These are phyloP conservation scores for Acanthamoeba castellanii DNA, from an alignment of 208 protist species.

Conservation along the genomic window DNA sequence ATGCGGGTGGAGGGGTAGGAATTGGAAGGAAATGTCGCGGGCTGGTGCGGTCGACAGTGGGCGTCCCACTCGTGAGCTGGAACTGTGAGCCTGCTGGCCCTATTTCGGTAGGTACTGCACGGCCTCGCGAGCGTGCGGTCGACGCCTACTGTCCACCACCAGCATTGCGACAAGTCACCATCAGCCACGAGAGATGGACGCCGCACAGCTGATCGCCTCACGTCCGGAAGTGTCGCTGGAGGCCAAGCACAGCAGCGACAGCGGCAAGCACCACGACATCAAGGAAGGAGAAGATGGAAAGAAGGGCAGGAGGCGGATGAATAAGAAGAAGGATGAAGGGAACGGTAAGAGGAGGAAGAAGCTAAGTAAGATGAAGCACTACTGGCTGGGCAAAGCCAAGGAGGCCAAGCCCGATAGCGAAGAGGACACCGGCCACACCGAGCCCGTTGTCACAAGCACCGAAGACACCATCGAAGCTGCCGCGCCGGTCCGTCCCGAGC, in stretches of 20 bases:
- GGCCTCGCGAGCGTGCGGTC: no score
- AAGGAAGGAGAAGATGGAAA: background rate
- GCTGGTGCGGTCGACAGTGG: no score
- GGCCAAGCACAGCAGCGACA: background rate
- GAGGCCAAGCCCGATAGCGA: background rate
- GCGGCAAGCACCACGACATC: background rate
- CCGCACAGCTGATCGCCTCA: background rate
- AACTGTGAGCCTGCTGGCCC: no score
- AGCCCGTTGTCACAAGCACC: background rate
- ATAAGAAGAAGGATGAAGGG: background rate
- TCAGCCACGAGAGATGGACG: background rate
- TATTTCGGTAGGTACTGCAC: no score
- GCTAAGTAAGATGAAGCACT: background rate
- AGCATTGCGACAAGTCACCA: background rate
- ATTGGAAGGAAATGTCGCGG: no score
- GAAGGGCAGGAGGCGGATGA: background rate
- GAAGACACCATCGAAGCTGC: background rate
- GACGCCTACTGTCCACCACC: no score
- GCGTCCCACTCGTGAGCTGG: no score
- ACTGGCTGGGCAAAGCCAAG: slow-evolving; percentile 16
- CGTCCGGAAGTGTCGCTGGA: background rate
- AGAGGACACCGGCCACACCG: background rate
- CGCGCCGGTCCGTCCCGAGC: background rate
- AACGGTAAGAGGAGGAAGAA: background rate
- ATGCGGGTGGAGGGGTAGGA: no score